Evolutionary conservation across 2,329 filamentous ascomycete species (phyloP).

Genomic region (Alternaria ethzedia): DNA sequence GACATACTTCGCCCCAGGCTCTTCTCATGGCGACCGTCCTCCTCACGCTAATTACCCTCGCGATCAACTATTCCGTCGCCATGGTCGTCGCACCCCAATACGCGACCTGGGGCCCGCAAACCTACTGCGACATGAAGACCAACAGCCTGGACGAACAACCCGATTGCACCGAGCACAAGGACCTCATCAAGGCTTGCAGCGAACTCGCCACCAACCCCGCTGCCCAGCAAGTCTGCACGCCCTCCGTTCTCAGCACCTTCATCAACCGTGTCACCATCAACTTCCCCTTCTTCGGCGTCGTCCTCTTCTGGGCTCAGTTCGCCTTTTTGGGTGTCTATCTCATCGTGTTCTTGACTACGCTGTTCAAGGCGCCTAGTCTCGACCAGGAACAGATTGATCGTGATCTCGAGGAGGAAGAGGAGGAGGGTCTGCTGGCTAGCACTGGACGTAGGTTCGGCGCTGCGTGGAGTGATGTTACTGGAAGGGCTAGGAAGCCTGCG

Average conservation of each 20-base stretch:
- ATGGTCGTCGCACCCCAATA: constrained; percentile 98
- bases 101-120: constrained; percentile 91
- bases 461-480: constrained; percentile 87
- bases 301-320: constrained; percentile 98
- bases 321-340: constrained; percentile 85
- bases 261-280: constrained; percentile 91
- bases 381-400: constrained; percentile 81
- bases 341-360: constrained; percentile 76
- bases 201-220: constrained; percentile 73
- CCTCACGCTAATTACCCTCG: constrained; percentile 85
- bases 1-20: constrained; percentile 88
- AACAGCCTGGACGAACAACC: constrained; percentile 69
- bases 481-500: constrained; percentile 51
- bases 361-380: constrained; percentile 81
- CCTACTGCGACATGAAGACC: constrained; percentile 80
- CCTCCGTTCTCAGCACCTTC: constrained; percentile 89
- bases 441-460: constrained; percentile 83
- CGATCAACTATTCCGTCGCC: constrained; percentile 88
- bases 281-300: constrained; percentile 90
- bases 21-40: constrained; percentile 89
- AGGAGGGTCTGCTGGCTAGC: constrained; percentile 86
- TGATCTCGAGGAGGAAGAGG: constrained; percentile 89
- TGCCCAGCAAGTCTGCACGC: constrained; percentile 85
- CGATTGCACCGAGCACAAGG: constrained; percentile 74
- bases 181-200: constrained; percentile 80